Percentiles rank a stretch among this genome's conserved stretches.
These are phyloP conservation scores for Aspergillus ostianus DNA, from an alignment of 495 filamentous ascomycete genomes.

Conservation along the genomic window DNA sequence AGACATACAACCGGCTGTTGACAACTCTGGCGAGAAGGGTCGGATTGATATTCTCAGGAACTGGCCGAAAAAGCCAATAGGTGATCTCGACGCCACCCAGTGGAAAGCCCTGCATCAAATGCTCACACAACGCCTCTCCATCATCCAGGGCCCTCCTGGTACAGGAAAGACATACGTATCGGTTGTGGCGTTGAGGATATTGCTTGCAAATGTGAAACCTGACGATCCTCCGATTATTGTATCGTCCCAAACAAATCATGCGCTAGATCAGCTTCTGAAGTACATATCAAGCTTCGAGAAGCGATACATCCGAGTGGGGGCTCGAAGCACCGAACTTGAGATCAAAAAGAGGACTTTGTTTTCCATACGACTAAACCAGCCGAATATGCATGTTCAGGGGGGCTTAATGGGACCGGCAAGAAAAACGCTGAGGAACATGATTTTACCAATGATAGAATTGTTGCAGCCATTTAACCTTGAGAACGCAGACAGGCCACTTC, in stretches of 20 bases:
- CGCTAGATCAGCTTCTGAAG: constrained; percentile 78
- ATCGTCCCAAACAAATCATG: constrained; percentile 90
- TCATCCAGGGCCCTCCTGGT: constrained; percentile 89
- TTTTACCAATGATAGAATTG: constrained; percentile 44
- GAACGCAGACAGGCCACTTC: constrained; percentile 20
- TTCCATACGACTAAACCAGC: constrained; percentile 47
- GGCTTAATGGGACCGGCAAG: constrained; percentile 30
- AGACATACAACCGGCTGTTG: constrained; percentile 44
- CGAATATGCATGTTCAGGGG: constrained; percentile 27
- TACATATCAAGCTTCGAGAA: constrained; percentile 64
- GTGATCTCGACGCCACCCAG: constrained; percentile 67
- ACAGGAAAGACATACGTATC: constrained; percentile 87
- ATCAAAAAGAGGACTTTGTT: constrained; percentile 68
- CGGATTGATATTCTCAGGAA: constrained; percentile 45
- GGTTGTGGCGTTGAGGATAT: constrained; percentile 63
- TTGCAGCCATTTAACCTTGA: constrained; percentile 45
- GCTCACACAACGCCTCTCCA: constrained; percentile 68
- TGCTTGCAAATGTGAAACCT: constrained; percentile 60
- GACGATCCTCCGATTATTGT: constrained; percentile 72
- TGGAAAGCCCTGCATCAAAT: constrained; percentile 65
- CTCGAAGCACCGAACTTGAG: constrained; percentile 62
- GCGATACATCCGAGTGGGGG: constrained; percentile 76
- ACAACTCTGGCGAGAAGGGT: constrained; percentile 15
- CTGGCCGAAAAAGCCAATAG: constrained; percentile 49
- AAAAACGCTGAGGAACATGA: constrained; percentile 43